phyloP scores from a whole-genome alignment of 805 yeast species.

The Candida ponderosae region DNA sequence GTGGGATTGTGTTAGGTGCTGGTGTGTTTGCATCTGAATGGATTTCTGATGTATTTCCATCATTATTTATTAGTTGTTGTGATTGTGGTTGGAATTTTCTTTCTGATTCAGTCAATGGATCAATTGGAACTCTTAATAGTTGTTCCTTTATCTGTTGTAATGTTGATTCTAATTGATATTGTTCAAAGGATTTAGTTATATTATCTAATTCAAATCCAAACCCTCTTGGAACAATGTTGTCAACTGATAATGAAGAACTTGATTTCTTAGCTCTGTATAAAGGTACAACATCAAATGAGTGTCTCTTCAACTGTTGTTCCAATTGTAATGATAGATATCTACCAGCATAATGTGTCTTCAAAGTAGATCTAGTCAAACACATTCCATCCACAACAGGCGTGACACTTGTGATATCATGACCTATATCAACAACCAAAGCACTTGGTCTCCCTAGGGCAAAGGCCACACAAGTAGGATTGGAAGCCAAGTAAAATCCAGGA shows the following conservation, averaged over 20 bases:
- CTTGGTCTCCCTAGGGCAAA: constrained; percentile 86
- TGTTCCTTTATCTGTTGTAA: constrained; percentile 74
- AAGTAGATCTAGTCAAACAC: constrained; percentile 60
- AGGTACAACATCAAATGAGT: constrained; percentile 31
- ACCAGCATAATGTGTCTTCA: constrained; percentile 72
- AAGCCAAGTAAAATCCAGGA: constrained; percentile 76
- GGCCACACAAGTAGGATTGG: constrained; percentile 80
- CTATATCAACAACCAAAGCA: constrained; percentile 79
- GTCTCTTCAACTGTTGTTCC: constrained; percentile 28
- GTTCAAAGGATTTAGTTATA: constrained; percentile 37
- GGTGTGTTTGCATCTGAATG: constrained; percentile 8
- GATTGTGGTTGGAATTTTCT: neutral
- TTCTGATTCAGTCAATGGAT: constrained; percentile 26
- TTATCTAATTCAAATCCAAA: constrained; percentile 10
- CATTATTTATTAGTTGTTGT: constrained; percentile 6
- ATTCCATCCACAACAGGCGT: constrained; percentile 83
- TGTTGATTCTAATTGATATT: constrained; percentile 47
- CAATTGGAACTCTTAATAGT: constrained; percentile 41
- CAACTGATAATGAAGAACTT: constrained; percentile 28
- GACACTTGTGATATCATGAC: constrained; percentile 69
- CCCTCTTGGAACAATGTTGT: constrained; percentile 26
- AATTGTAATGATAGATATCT: constrained; percentile 51
- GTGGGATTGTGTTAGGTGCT: constrained; percentile 1
- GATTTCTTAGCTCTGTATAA: constrained; percentile 38
- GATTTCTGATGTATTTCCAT: neutral